These are phyloP conservation scores for Fusarium hainanense DNA, from an alignment of 2,329 filamentous ascomycete genomes.

Conservation along the genomic window DNA sequence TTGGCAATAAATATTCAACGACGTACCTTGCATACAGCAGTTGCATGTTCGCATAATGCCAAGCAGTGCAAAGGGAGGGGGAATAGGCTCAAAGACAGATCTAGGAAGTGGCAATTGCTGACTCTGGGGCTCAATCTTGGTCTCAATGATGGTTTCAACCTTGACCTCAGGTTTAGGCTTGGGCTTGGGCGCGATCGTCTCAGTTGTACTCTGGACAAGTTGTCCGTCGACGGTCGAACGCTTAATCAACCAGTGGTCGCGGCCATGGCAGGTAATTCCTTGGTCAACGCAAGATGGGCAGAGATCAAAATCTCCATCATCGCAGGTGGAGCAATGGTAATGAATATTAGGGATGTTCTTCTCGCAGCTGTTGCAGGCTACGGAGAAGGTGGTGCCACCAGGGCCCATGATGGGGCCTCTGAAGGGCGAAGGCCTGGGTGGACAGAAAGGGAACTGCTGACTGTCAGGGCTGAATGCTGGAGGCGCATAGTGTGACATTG, in stretches of 20 bases:
- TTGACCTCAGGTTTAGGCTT: conserved; percentile 41
- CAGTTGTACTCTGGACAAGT: conserved; percentile 86
- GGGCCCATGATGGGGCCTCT: conserved; percentile 21
- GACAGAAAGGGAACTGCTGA: conserved; percentile 14
- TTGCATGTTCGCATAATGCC: conserved; percentile 74
- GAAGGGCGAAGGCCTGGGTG: conserved; percentile 4
- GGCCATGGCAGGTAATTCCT: conserved; percentile 80
- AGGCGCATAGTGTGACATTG: conserved; percentile 14
- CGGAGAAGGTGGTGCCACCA: conserved; percentile 68
- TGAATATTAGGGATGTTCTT: conserved; percentile 81
- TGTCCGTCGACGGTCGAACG: conserved; percentile 81
- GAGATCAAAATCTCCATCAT: conserved; percentile 93
- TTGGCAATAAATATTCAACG: background rate
- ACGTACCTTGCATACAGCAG: conserved; percentile 63
- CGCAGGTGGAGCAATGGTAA: conserved; percentile 94
- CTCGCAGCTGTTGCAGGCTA: conserved; percentile 95
- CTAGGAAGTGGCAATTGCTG: conserved; percentile 31
- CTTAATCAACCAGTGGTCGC: conserved; percentile 94
- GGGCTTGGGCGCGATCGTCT: conserved; percentile 76
- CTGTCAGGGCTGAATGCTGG: background rate
- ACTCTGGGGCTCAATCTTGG: conserved; percentile 37
- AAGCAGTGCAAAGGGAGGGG: conserved; percentile 35
- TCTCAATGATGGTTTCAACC: conserved; percentile 37
- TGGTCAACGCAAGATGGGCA: conserved; percentile 81
- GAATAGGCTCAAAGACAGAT: conserved; percentile 36